These are phyloP conservation scores for Phalaenopsis equestris DNA, from an alignment of 106 monocot species.

Conservation along the genomic window DNA sequence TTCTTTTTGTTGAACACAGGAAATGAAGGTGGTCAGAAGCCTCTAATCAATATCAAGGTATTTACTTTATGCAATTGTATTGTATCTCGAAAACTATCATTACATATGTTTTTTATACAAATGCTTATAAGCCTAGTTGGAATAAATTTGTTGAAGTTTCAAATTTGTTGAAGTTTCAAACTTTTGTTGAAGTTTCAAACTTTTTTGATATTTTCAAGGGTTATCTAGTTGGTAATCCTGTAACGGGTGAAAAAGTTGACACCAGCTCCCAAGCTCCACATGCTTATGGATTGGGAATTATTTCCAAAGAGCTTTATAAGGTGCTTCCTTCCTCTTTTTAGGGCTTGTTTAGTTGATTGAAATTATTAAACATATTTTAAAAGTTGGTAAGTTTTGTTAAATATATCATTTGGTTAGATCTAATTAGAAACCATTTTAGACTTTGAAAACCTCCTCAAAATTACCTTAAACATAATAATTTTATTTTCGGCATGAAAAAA, in stretches of 20 bases:
- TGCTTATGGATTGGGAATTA: constrained; percentile 11
- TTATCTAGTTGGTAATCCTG: constrained; percentile 2
- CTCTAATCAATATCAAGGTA: too few species aligned
- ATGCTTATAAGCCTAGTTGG: too few species aligned
- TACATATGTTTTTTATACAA: too few species aligned
- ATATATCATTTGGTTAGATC: not conserved
- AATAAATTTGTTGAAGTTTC: too few species aligned
- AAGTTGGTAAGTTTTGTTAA: not conserved
- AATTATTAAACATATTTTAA: not conserved
- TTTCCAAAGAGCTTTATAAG: not conserved
- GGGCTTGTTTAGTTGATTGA: not conserved
- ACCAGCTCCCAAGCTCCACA: not conserved
- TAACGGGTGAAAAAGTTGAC: constrained; percentile 6
- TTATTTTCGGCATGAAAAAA: not conserved
- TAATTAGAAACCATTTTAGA: not conserved
- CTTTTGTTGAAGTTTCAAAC: not conserved
- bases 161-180: too few species aligned
- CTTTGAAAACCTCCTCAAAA: not conserved
- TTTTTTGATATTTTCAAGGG: not conserved
- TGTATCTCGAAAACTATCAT: too few species aligned
- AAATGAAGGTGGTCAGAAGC: too few species aligned
- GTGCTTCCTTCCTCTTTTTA: not conserved
- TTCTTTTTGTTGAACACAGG: too few species aligned
- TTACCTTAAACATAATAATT: not conserved
- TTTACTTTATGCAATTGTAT: too few species aligned